Evolutionary conservation across 805 yeast genomes (phyloP).

Genomic region (Metschnikowia proteae): DNA sequence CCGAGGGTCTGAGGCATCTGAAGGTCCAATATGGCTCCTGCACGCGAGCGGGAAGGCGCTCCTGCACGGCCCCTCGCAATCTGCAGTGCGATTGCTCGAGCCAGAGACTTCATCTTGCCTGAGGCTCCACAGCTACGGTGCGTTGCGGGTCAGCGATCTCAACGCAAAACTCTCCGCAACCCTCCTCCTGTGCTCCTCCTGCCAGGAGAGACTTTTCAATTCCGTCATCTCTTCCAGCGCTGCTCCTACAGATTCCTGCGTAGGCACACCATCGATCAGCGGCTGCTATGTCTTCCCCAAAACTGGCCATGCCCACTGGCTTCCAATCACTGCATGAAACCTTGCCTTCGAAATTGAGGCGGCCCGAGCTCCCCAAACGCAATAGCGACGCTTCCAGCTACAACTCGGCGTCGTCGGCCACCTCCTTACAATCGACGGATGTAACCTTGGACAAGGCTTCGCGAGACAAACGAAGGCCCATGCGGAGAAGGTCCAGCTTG

Average conservation of each 20-base stretch:
- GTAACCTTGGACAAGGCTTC: not conserved
- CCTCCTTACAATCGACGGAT: not conserved
- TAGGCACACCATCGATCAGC: not conserved
- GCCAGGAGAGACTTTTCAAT: slow-evolving; percentile 1
- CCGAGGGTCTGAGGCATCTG: too few relatives aligned
- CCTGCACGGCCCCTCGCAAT: not conserved
- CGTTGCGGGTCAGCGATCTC: not conserved
- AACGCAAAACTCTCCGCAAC: not conserved
- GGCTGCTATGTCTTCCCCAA: not conserved
- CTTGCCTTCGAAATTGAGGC: not conserved
- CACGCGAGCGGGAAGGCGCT: not conserved
- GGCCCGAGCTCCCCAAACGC: not conserved
- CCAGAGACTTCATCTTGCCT: slow-evolving; percentile 1
- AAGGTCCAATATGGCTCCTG: too few relatives aligned
- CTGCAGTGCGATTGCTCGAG: slow-evolving; percentile 1
- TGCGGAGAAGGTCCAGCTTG: slow-evolving; percentile 8
- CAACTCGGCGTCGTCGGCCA: not conserved
- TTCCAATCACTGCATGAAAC: not conserved
- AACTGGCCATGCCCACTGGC: not conserved
- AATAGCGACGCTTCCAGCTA: not conserved
- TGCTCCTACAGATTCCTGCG: not conserved
- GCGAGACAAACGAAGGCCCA: not conserved
- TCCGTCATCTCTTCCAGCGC: not conserved
- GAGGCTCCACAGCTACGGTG: slow-evolving; percentile 2
- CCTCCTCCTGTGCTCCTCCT: not conserved